Conservation (phyloP, 129 eudicot species). For the Deinandra increscens region DNA sequence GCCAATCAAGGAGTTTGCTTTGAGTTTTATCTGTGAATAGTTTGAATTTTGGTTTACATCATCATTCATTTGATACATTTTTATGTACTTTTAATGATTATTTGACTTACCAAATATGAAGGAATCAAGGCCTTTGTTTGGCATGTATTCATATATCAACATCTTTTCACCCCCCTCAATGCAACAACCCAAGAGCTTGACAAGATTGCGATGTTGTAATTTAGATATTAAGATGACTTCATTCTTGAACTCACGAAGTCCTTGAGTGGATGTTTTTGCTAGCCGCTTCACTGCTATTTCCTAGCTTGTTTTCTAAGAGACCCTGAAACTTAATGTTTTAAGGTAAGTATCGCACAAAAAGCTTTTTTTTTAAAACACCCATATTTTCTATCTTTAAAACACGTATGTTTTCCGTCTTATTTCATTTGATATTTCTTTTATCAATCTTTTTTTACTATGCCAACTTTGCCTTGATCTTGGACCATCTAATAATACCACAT, state of each 20-base stretch:
- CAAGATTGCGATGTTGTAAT: conserved; percentile 12
- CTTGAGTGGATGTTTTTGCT: conserved; percentile 21
- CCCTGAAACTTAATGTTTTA: conserved; percentile 16
- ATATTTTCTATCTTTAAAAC: too few species aligned
- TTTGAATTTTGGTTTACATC: neutral
- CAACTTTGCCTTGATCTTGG: too few species aligned
- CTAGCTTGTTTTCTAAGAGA: conserved; percentile 1
- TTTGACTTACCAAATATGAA: neutral
- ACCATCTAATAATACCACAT: neutral
- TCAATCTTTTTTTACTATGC: too few species aligned
- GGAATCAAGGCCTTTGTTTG: conserved; percentile 12
- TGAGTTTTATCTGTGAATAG: neutral
- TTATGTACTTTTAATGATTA: neutral
- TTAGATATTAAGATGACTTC: conserved; percentile 28
- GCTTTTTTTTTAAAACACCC: neutral
- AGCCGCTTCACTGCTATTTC: conserved; percentile 31
- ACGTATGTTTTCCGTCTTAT: neutral
- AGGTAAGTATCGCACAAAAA: neutral
- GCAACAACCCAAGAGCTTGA: conserved; percentile 28
- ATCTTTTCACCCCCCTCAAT: conserved; percentile 20
- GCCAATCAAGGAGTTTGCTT: neutral
- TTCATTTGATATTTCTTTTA: neutral
- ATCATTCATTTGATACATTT: neutral
- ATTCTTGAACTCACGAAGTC: conserved; percentile 29
- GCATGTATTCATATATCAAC: conserved; percentile 32